These are phyloP conservation scores for Omphalotus guepiniiformis DNA, from an alignment of 768 basidiomycete species.

Conservation along the genomic window DNA sequence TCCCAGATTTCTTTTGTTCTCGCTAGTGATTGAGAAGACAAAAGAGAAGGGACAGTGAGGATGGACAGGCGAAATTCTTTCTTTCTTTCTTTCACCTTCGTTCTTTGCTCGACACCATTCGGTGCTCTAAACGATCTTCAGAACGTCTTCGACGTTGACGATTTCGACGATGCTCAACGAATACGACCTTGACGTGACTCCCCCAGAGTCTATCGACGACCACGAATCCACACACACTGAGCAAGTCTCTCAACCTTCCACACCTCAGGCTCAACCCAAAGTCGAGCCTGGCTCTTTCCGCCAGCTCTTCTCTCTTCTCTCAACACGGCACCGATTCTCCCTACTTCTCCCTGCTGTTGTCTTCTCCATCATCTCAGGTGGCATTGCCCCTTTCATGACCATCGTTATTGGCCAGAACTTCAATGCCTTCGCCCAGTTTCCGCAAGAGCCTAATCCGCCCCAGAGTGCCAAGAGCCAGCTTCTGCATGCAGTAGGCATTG, in stretches of 20 bases:
- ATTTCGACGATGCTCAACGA: slow-evolving; percentile 6
- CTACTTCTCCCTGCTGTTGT: slow-evolving; percentile 63
- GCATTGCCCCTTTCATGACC: slow-evolving; percentile 86
- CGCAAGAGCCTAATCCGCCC: slow-evolving; percentile 27
- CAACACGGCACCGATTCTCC: slow-evolving; percentile 48
- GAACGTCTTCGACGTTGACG: slow-evolving; percentile 7
- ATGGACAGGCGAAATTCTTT: background rate
- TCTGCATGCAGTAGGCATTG: slow-evolving; percentile 51
- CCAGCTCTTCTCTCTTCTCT: slow-evolving; percentile 61
- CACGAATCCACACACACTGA: slow-evolving; percentile 5
- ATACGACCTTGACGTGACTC: background rate
- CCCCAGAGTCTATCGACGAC: slow-evolving; percentile 4
- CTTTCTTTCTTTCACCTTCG: slow-evolving; percentile 4
- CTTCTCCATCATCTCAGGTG: slow-evolving; percentile 61
- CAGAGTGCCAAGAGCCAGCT: slow-evolving; percentile 44
- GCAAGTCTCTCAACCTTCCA: slow-evolving; percentile 1
- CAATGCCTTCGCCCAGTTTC: slow-evolving; percentile 63
- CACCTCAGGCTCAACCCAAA: background rate
- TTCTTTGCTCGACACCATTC: no score
- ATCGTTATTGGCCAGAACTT: slow-evolving; percentile 74
- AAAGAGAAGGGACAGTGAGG: background rate
- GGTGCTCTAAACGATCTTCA: slow-evolving; percentile 2
- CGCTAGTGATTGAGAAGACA: background rate
- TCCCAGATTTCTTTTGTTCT: slow-evolving; percentile 8
- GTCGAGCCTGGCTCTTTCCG: slow-evolving; percentile 1